Evolutionary conservation across 495 filamentous ascomycete species (phyloP), one percentile per base, ranked within the genome.

Genomic region (Pyrenula aspistea): DNA sequence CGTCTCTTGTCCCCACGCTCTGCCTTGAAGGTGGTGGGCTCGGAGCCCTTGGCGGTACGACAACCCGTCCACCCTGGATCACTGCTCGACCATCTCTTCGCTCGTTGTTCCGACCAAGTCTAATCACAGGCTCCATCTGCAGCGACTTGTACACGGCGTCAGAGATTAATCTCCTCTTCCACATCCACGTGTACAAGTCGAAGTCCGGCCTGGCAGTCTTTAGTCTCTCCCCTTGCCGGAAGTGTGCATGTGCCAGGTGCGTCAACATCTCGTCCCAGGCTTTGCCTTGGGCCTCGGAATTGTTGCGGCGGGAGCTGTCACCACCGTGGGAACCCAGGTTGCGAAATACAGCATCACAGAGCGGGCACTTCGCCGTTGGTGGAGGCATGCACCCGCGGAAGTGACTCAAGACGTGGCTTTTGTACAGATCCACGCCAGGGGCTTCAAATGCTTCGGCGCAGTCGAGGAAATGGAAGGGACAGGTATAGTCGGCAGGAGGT

Each of bases 121-220:
- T 42, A 15, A 42, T 42, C 8, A 42, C 31, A 42, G 31, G 31
- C 15, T 42, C 31, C 31, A 42, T 42, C 31, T 42, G 31, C 31
- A 42, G 15, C 4, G 31, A 42, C 31, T 42, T 42, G 31, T 59
- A 66, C 1, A 22, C 51, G 2, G 12, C 52, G 12, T 48, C 12
- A 12, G 10, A 49, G 47, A 66, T 57, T 15, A 65, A 2, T 2
- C 31, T n/a, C 0, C 48, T 50, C 12, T 59, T 55, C 60, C 60
- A 66, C 1, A 66, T 55, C 36, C 64, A 58, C 12, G 25, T 54
- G 4, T 55, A 49, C 0, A 66, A 56, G 22, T 51, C 11, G 42
- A 65, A 63, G 36, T 66, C 62, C 3, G 55, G 53, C 49, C 56
- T 20, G 8, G 22, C 22, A 8, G 50, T 52, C 50, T 20, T 24